A percentile compares a stretch with the other conserved stretches of the same genome.
These are phyloP conservation scores for Neurospora discreta DNA, from an alignment of 495 filamentous ascomycete species.

Conservation along the genomic window DNA sequence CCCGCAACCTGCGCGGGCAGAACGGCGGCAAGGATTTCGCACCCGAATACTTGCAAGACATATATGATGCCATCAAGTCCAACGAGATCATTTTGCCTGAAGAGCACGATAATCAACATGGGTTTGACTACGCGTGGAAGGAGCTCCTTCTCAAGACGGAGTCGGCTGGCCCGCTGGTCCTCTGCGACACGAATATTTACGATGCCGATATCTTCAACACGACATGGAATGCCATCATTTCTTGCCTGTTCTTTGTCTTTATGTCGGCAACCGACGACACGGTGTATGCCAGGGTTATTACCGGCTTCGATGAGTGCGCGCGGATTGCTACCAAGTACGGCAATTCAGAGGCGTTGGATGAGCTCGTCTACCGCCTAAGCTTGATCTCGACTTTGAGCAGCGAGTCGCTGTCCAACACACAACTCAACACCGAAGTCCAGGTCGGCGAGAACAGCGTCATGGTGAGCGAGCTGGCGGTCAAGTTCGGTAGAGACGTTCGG, in stretches of 20 bases:
- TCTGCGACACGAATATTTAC: conserved; percentile 88
- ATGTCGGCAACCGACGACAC: conserved; percentile 98
- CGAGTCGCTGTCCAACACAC: conserved; percentile 62
- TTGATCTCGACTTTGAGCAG: conserved; percentile 81
- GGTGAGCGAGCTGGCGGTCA: conserved; percentile 96
- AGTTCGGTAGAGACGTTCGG: conserved; percentile 88
- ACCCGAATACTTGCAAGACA: conserved; percentile 72
- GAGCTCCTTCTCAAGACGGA: conserved; percentile 83
- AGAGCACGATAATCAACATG: conserved; percentile 91
- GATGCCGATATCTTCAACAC: conserved; percentile 96
- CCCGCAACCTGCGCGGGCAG: conserved; percentile 77
- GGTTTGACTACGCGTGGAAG: conserved; percentile 95
- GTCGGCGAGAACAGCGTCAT: conserved; percentile 87
- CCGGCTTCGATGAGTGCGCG: conserved; percentile 92
- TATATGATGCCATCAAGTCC: conserved; percentile 82
- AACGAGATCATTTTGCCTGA: conserved; percentile 95
- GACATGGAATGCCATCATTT: conserved; percentile 89
- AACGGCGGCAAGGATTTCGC: conserved; percentile 80
- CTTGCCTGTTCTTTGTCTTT: conserved; percentile 94
- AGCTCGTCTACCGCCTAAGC: conserved; percentile 78
- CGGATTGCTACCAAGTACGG: conserved; percentile 82
- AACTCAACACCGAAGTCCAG: conserved; percentile 93
- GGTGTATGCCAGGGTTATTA: conserved; percentile 85
- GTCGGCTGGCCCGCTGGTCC: conserved; percentile 55
- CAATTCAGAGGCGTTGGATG: conserved; percentile 77